Evolutionary conservation across 108 stramenopile species (phyloP), one percentile per base, ranked within the genome.

Genomic region (Chaetoceros tenuissimus): DNA sequence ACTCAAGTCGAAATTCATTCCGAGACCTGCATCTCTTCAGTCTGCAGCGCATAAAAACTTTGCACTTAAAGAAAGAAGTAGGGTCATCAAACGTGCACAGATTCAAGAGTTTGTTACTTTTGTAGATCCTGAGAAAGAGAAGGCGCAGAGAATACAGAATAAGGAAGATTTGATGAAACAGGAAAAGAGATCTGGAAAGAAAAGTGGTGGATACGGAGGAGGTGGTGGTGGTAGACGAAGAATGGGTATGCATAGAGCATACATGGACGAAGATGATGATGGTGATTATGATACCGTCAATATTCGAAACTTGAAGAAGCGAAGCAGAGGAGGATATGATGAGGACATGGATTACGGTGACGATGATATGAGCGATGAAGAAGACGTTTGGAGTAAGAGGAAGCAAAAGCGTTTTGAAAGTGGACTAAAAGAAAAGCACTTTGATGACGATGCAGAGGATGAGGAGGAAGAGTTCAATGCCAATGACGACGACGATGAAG

Each of bases 71-170:
- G 77, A 87, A 10, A 81, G 86, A 20, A 85, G 85, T 53, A 63
- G 72, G 20, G 85, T 80, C 26, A 80, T 87, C 26, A 87, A 93
- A 48, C 68, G 64, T 47, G 83, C 83, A 2, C 63, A 71, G 5
- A 89, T 93, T 63, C 82, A 82, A 23, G 78, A 84, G 59, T 62
- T 74, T 58, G 77, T 84, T 46, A 89, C 87, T n/a, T 64, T 78
- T 46, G 71, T 78, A 31, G 91, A 93, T 77, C 91, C 91, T 30
- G 91, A 93, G 75, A 79, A 78, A 51, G 68, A 71, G 34, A 89
- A 89, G 66, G 51, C 48, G 47, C 81, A 79, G 1, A 72, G 84
- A 22, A 87, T 87, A 51, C 71, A 68, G 50, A 59, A 69, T 46
- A 84, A 85, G 64, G 69, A 71, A n/a, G 87, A 93, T 55, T 53